These are phyloP conservation scores for Herpetospermum pedunculosum DNA, from an alignment of 306 rosid species.

Conservation along the genomic window DNA sequence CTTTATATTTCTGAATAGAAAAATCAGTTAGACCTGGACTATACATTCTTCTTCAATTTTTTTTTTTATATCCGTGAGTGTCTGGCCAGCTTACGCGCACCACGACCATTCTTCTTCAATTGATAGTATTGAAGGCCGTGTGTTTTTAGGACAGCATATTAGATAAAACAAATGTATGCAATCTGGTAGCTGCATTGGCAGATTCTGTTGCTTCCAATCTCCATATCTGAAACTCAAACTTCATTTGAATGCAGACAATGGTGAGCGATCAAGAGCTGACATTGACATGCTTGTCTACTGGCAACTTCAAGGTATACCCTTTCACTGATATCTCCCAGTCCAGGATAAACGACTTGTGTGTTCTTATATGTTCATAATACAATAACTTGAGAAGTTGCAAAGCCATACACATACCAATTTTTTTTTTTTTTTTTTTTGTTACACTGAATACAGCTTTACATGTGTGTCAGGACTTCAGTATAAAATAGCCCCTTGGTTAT, in stretches of 20 bases:
- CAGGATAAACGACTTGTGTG: conserved; percentile 68
- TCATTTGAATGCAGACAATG: conserved; percentile 59
- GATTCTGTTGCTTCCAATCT: background rate
- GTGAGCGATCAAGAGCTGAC: conserved; percentile 70
- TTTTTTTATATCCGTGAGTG: too few relatives aligned
- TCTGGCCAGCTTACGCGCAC: too few relatives aligned
- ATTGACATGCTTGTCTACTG: conserved; percentile 63
- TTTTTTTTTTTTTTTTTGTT: background rate
- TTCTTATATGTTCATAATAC: conserved; percentile 43
- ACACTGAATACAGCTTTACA: background rate
- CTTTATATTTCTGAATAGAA: background rate
- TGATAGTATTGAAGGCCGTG: background rate
- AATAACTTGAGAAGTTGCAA: background rate
- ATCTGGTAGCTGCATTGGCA: background rate
- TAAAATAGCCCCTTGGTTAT: background rate
- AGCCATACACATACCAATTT: background rate
- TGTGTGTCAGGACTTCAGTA: background rate
- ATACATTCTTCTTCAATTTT: background rate
- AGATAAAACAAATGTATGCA: background rate
- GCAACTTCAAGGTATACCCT: conserved; percentile 68
- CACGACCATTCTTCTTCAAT: too few relatives aligned
- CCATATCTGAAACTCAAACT: background rate
- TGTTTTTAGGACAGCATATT: background rate
- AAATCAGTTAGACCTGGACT: background rate
- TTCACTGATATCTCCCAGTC: conserved; percentile 56